Percentiles rank a stretch among this genome's conserved stretches.
Conservation (phyloP, 176 grass and related monocot species). For the Rhynchospora tenuis region DNA sequence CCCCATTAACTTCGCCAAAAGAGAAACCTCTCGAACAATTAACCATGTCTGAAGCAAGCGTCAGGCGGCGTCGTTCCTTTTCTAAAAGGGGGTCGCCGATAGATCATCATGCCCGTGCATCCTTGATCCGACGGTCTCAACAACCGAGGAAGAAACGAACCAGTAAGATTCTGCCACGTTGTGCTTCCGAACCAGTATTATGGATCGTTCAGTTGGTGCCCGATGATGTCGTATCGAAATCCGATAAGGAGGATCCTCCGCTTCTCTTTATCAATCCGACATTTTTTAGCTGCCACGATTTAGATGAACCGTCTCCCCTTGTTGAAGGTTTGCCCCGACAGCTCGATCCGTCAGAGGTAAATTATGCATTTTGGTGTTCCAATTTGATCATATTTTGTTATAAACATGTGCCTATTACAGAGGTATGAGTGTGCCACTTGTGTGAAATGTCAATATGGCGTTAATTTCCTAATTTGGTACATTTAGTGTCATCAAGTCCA, state of each 20-base stretch:
- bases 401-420: neutral
- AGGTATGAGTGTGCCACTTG: neutral
- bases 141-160: neutral
- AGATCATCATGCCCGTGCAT: neutral
- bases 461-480: neutral
- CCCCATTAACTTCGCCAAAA: neutral
- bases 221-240: neutral
- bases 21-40: neutral
- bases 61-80: neutral
- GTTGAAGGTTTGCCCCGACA: neutral
- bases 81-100: neutral
- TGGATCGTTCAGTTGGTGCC: slow-evolving; percentile 1
- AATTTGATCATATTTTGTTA: neutral
- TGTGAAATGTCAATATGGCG: neutral
- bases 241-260: neutral
- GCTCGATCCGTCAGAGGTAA: slow-evolving; percentile 20
- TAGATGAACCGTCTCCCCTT: neutral
- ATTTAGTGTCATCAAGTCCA: neutral
- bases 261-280: slow-evolving; percentile 12
- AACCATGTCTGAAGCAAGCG: slow-evolving; percentile 11
- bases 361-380: neutral
- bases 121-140: neutral
- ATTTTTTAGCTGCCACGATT: slow-evolving; percentile 13
- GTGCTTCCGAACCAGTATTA: slow-evolving; percentile 16
- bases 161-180: slow-evolving; percentile 10